A percentile compares a stretch with the other conserved stretches of the same genome.
These are phyloP conservation scores for Aspergillus pseudoterreus DNA, from an alignment of 2,329 filamentous ascomycete species.

Conservation along the genomic window DNA sequence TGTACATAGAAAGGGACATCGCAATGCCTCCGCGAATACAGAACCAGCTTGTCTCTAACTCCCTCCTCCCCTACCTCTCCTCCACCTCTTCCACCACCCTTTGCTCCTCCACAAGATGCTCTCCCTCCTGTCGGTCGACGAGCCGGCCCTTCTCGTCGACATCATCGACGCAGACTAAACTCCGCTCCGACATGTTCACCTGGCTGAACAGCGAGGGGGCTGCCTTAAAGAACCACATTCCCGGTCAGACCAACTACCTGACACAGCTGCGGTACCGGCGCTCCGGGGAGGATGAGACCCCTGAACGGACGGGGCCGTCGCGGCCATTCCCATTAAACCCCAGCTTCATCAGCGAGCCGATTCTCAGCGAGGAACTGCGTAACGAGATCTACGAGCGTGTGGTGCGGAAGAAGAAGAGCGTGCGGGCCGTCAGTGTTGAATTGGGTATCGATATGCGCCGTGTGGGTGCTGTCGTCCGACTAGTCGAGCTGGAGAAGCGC, in stretches of 20 bases:
- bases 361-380: slow-evolving; percentile 69
- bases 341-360: slow-evolving; percentile 65
- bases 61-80: slow-evolving; percentile 31
- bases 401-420: slow-evolving; percentile 60
- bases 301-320: slow-evolving; percentile 6
- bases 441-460: slow-evolving; percentile 76
- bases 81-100: slow-evolving; percentile 21
- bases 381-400: slow-evolving; percentile 72
- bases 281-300: too few species aligned
- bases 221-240: slow-evolving; percentile 27
- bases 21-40: slow-evolving; percentile 40
- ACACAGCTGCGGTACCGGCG: slow-evolving; percentile 10
- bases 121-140: slow-evolving; percentile 17
- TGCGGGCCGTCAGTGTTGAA: slow-evolving; percentile 74
- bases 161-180: slow-evolving; percentile 41
- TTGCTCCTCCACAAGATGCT: slow-evolving; percentile 16
- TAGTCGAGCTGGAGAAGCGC: slow-evolving; percentile 81
- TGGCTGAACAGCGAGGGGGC: slow-evolving; percentile 51
- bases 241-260: slow-evolving; percentile 31
- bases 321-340: slow-evolving; percentile 72
- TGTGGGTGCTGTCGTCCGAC: slow-evolving; percentile 77
- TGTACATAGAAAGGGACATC: not conserved
- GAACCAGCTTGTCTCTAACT: slow-evolving; percentile 31
- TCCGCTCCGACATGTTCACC: slow-evolving; percentile 54
- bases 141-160: slow-evolving; percentile 33